Conservation (phyloP, 441 rosid species). For the Erodium chrysanthum region DNA sequence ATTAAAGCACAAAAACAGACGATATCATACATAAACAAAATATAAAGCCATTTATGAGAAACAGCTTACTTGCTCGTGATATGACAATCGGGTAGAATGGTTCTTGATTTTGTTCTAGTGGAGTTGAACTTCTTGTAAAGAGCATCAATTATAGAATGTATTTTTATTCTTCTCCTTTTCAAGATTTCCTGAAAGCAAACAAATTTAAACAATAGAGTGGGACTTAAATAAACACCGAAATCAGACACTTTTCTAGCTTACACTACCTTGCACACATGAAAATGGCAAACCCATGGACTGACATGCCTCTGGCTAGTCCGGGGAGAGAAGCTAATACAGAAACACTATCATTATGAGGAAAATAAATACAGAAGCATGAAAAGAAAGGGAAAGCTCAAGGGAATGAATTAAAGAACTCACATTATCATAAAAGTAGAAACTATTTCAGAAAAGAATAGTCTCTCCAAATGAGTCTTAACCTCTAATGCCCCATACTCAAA, state of each 20-base stretch:
- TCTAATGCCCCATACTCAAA: conserved; percentile 74
- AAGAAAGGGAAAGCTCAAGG: conserved; percentile 1
- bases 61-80: conserved; percentile 54
- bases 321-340: conserved; percentile 51
- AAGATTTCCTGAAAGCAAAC: conserved; percentile 42
- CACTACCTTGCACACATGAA: conserved; percentile 62
- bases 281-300: conserved; percentile 89
- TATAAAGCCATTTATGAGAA: not conserved
- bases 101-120: conserved; percentile 28
- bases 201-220: conserved; percentile 20
- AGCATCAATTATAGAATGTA: conserved; percentile 37
- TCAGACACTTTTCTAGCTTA: conserved; percentile 1
- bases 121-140: conserved; percentile 36
- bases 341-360: conserved; percentile 17
- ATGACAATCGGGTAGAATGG: conserved; percentile 29
- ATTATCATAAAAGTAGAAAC: conserved; percentile 63
- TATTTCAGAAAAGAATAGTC: conserved; percentile 52
- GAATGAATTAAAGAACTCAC: conserved; percentile 35
- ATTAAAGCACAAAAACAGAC: not conserved
- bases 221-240: conserved; percentile 12
- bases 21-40: not conserved
- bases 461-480: conserved; percentile 74
- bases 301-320: conserved; percentile 24
- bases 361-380: conserved; percentile 3
- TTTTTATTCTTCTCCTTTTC: conserved; percentile 43